Evolutionary conservation across 768 basidiomycete species (phyloP).

Genomic region (Trametes gibbosa): DNA sequence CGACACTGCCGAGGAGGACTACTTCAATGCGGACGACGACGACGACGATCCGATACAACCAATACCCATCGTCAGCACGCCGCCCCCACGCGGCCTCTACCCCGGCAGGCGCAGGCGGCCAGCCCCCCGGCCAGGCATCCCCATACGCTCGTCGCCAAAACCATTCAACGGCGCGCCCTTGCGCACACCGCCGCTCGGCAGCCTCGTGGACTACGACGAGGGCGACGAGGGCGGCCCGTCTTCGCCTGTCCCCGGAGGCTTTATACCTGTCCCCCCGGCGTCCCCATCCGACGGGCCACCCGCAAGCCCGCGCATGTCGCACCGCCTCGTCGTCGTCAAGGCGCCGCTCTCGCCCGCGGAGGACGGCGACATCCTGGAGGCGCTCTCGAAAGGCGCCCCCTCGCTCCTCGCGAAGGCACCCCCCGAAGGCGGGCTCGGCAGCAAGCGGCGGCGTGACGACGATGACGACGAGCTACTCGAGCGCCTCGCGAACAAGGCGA

Average conservation of each 20-base stretch:
- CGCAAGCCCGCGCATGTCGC: slow-evolving; percentile 35
- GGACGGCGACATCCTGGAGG: slow-evolving; percentile 52
- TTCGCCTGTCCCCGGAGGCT: slow-evolving; percentile 12
- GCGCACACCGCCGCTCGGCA: slow-evolving; percentile 51
- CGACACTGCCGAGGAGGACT: slow-evolving; percentile 86
- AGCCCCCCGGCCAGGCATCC: slow-evolving; percentile 15
- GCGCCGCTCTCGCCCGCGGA: slow-evolving; percentile 44
- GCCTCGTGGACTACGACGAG: slow-evolving; percentile 81
- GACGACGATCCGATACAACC: slow-evolving; percentile 41
- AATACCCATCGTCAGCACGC: slow-evolving; percentile 31
- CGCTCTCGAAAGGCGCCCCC: slow-evolving; percentile 39
- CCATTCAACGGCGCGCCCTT: slow-evolving; percentile 30
- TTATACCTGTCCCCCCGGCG: slow-evolving; percentile 4
- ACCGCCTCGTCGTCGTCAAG: slow-evolving; percentile 34
- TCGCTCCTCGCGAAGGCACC: slow-evolving; percentile 15
- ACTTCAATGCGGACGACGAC: slow-evolving; percentile 89
- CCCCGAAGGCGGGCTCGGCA: slow-evolving; percentile 12
- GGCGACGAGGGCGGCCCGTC: slow-evolving; percentile 43
- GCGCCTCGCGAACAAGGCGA: slow-evolving; percentile 51
- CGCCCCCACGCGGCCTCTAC: slow-evolving; percentile 30
- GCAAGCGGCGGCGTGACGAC: slow-evolving; percentile 44
- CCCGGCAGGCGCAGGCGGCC: slow-evolving; percentile 57
- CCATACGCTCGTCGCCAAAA: slow-evolving; percentile 20
- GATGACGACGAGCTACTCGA: slow-evolving; percentile 68
- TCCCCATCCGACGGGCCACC: slow-evolving; percentile 10